Evolutionary conservation across 78 protist genomes (phyloP), one percentile per base, ranked within the genome.

Genomic region (Guillardia theta): DNA sequence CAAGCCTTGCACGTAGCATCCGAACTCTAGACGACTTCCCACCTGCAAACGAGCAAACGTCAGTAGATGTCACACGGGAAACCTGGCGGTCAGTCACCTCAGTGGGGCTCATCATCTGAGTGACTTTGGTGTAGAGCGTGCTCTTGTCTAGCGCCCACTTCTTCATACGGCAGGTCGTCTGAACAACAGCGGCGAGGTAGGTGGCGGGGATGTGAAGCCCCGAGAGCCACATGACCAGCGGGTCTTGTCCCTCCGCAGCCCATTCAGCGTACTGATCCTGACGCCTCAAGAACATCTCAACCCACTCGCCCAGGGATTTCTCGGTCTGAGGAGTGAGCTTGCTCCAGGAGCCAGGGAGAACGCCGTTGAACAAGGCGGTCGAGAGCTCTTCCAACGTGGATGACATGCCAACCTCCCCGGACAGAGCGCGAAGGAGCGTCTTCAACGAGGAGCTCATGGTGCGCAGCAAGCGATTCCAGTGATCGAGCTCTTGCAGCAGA

Each of bases 141-240:
- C 96, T 48, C 94, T 95, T 93, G 96, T 98, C 99, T 3, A 98
- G 96, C 10, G 99, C 96, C 99, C 99, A 98, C 37, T 45, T 76
- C 88, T 97, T 95, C 37, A 22, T 0, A 9, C 98, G 96, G 96
- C 99, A 97, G 33, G 98, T 96, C 27, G 96, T 96, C 94, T 98
- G 99, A 36, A 98, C 97, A 43, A 97, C 94, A 6, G 99, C 98
- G 24, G 98, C 94, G 21, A 98, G 93, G 95, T 95, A 98, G 10
- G 98, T 88, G 83, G 98, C 98, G 0, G 99, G 99, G 24, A 98
- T 70, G 95, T 97, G 97, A 37, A 98, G 96, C 15, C 99, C 99
- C 0, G 98, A 92, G 64, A 98, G 97, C 99, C 99, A 98, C 95
- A 98, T 97, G 33, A 96, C 97, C 62, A 12, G 30, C 22, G 99